These are phyloP conservation scores for Fusarium citri DNA, from an alignment of 2,329 filamentous ascomycete species.

Conservation along the genomic window DNA sequence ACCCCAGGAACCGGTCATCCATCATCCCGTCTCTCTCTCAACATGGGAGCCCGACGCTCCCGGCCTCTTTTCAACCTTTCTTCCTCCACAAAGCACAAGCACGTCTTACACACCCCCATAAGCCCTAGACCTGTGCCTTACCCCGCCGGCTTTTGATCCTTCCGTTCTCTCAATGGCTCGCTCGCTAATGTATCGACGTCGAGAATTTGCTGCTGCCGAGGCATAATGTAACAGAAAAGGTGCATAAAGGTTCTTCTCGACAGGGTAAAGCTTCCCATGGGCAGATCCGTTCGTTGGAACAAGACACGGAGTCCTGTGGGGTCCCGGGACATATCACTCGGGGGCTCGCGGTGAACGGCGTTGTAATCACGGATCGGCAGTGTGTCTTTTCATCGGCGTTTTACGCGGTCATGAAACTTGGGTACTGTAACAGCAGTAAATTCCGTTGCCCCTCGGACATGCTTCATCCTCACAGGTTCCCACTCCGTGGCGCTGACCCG, in stretches of 20 bases:
- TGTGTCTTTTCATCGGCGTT: not conserved
- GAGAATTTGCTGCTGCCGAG: slow-evolving; percentile 3
- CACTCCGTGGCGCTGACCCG: slow-evolving; percentile 49
- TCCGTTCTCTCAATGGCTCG: slow-evolving; percentile 12
- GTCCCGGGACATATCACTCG: slow-evolving; percentile 16
- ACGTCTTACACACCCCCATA: slow-evolving; percentile 38
- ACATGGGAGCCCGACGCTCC: slow-evolving; percentile 17
- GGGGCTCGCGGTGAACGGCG: slow-evolving; percentile 8
- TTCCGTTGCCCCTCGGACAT: not conserved
- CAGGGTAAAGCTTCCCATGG: not conserved
- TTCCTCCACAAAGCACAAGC: not conserved
- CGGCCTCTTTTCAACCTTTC: not conserved
- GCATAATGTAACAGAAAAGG: slow-evolving; percentile 7
- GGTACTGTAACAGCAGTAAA: not conserved
- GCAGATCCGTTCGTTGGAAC: slow-evolving; percentile 5
- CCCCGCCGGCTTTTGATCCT: slow-evolving; percentile 23
- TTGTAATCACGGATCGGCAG: slow-evolving; percentile 19
- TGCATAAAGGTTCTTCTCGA: not conserved
- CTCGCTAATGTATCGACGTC: slow-evolving; percentile 11
- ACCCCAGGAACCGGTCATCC: slow-evolving; percentile 30
- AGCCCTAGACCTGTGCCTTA: slow-evolving; percentile 41
- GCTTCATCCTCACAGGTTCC: slow-evolving; percentile 49
- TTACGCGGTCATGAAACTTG: not conserved
- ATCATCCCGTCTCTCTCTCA: slow-evolving; percentile 36
- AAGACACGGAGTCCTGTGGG: slow-evolving; percentile 1